Percentiles rank a stretch among this genome's conserved stretches.
Conservation (phyloP, 2,329 filamentous ascomycete species). For the Venturiaceae sp. region DNA sequence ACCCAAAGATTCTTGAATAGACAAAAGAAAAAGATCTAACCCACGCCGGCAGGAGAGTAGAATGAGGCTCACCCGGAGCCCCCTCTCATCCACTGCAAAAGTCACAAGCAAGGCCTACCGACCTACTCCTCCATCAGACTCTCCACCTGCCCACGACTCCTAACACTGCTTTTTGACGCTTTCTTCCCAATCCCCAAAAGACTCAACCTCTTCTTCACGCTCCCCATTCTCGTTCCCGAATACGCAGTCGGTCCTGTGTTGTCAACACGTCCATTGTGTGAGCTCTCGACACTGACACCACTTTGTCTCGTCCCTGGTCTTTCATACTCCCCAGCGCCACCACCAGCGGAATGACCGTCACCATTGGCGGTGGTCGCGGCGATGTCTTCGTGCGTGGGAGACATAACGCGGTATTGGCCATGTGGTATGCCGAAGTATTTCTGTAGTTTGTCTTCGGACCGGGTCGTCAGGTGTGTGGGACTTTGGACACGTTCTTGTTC, state of each 20-base stretch:
- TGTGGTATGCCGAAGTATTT: conserved; percentile 8
- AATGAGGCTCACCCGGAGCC: conserved; percentile 1
- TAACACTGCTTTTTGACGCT: conserved; percentile 45
- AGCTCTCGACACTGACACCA: conserved; percentile 20
- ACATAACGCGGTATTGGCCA: background rate
- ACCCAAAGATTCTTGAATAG: background rate
- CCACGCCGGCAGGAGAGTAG: background rate
- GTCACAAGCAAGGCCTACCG: background rate
- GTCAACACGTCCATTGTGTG: conserved; percentile 29
- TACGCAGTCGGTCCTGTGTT: conserved; percentile 21
- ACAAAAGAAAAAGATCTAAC: background rate
- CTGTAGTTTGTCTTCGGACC: conserved; percentile 3
- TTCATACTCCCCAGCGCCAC: background rate
- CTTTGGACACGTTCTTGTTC: background rate
- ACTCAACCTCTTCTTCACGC: conserved; percentile 70
- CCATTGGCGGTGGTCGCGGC: background rate
- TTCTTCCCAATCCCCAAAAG: conserved; percentile 67
- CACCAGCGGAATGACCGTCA: background rate
- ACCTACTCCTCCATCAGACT: conserved; percentile 12
- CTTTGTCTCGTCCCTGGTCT: conserved; percentile 11
- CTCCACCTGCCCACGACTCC: conserved; percentile 14
- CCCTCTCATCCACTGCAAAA: background rate
- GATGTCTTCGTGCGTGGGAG: background rate
- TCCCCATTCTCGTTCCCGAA: conserved; percentile 33
- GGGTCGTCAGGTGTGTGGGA: background rate